Conservation (phyloP, 257 asterid species). For the Fraxinus cuspidata region DNA sequence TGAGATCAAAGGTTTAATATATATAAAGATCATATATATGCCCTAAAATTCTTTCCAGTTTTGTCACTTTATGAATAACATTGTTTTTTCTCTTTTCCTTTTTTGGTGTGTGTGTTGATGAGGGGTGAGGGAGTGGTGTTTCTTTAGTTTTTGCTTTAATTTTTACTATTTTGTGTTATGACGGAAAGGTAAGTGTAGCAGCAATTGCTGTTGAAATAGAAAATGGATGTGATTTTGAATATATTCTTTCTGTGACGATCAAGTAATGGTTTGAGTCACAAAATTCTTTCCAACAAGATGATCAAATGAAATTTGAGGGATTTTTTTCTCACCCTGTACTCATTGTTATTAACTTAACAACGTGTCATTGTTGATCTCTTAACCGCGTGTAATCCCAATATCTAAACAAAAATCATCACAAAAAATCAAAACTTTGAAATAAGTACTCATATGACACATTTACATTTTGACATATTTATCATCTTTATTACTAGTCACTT, state of each 20-base stretch:
- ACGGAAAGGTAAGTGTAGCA: not conserved
- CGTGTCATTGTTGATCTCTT: not conserved
- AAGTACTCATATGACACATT: not conserved
- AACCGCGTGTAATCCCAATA: not conserved
- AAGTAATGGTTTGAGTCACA: no score
- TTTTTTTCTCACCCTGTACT: not conserved
- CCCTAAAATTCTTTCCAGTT: not conserved
- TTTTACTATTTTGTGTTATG: not conserved
- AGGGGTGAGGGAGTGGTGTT: not conserved
- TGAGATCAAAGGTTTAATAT: slow-evolving; percentile 6
- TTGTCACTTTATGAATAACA: not conserved
- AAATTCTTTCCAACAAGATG: no score
- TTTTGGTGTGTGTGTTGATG: not conserved
- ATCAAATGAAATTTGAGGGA: no score
- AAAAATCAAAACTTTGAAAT: not conserved
- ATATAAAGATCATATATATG: not conserved
- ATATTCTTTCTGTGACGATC: no score
- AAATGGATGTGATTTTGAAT: no score
- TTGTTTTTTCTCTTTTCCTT: not conserved
- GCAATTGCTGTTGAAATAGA: not conserved
- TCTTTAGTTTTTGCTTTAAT: not conserved
- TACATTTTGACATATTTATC: not conserved
- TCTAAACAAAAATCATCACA: not conserved
- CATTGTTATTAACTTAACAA: no score
- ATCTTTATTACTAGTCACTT: not conserved